Percentiles rank a stretch among this genome's conserved stretches.
phyloP scores from a whole-genome alignment of 352 stramenopile species.

The Globisporangium paddicum region DNA sequence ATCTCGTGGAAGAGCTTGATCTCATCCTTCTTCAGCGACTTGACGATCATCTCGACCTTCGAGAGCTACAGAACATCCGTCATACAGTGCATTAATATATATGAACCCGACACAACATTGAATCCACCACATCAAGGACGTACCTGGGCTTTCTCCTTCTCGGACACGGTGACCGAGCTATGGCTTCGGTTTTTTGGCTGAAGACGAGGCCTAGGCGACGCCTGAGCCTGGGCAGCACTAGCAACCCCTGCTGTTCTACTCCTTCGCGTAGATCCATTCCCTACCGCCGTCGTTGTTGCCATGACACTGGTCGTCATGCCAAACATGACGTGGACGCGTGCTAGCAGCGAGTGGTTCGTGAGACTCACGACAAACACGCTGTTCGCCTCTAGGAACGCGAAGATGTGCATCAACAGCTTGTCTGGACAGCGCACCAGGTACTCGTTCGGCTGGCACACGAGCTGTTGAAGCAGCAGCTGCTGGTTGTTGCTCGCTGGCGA shows the following conservation, averaged over 20 bases:
- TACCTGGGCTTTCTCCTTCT: conserved; percentile 36
- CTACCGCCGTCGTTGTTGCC: background rate
- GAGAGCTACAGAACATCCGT: conserved; percentile 33
- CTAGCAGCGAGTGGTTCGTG: conserved; percentile 44
- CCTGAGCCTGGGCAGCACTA: conserved; percentile 1
- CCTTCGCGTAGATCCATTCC: background rate
- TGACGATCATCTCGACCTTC: conserved; percentile 73
- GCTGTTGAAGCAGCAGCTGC: background rate
- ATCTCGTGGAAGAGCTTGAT: conserved; percentile 86
- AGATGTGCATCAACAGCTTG: conserved; percentile 59
- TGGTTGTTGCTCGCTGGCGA: background rate
- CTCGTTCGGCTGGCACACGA: conserved; percentile 5
- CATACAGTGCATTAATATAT: background rate
- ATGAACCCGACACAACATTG: background rate
- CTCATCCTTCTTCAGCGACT: conserved; percentile 76
- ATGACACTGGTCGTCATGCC: conserved; percentile 34
- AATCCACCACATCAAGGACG: background rate
- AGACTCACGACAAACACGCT: conserved; percentile 70
- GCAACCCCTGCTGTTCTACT: background rate
- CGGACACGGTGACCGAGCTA: conserved; percentile 27
- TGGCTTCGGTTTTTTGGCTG: conserved; percentile 25
- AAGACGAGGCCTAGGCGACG: conserved; percentile 16
- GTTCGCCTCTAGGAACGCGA: conserved; percentile 64
- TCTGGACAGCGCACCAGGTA: conserved; percentile 41
- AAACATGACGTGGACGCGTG: conserved; percentile 62